phyloP scores from a whole-genome alignment of 345 rosid species.

The Citrus glauca region DNA sequence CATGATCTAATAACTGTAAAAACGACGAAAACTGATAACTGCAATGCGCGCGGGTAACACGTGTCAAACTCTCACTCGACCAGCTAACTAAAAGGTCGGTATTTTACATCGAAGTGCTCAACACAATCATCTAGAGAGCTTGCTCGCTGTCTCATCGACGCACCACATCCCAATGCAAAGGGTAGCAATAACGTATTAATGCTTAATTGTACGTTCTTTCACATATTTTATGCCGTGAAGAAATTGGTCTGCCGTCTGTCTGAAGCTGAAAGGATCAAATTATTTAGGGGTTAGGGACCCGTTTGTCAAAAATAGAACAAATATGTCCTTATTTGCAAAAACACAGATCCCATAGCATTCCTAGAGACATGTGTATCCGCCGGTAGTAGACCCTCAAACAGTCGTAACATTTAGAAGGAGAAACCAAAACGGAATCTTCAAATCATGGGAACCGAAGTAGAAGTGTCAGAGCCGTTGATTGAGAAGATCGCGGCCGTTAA shows the following conservation, averaged over 20 bases:
- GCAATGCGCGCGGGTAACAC: not conserved
- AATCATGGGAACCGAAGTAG: slow-evolving; percentile 57
- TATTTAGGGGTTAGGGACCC: no score
- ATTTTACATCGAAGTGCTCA: not conserved
- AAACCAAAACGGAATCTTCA: not conserved
- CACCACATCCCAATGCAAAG: no score
- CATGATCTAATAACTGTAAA: no score
- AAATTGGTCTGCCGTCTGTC: no score
- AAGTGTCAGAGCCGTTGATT: slow-evolving; percentile 19
- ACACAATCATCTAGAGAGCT: not conserved
- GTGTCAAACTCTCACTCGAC: not conserved
- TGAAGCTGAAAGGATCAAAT: no score
- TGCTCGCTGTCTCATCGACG: not conserved
- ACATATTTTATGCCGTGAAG: no score
- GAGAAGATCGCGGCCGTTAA: slow-evolving; percentile 51
- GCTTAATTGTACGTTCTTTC: no score
- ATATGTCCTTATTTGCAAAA: no score
- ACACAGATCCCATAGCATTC: no score
- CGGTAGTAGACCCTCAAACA: not conserved
- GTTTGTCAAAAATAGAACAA: no score
- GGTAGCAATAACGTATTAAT: no score
- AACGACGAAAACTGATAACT: not conserved
- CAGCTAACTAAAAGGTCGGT: not conserved
- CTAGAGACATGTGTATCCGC: not conserved
- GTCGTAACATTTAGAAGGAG: not conserved